Evolutionary conservation across 768 basidiomycete genomes (phyloP).

Genomic region (Lactifluus volemus): DNA sequence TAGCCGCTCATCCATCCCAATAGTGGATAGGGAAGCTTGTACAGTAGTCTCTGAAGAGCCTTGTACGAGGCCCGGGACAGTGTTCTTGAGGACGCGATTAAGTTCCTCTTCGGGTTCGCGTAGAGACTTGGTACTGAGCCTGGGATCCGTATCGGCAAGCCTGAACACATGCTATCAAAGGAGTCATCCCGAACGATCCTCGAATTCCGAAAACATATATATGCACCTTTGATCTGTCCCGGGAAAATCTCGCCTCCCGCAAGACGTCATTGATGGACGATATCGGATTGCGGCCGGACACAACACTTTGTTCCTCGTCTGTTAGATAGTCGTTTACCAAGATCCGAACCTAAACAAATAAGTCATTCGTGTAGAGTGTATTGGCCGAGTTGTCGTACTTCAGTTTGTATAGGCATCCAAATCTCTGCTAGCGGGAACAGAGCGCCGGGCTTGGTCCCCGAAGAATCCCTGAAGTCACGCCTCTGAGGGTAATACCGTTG

Average conservation of each 20-base stretch:
- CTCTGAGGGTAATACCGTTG: conserved; percentile 39
- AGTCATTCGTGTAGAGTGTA: conserved; percentile 2
- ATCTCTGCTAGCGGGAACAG: conserved; percentile 81
- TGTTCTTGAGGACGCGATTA: conserved; percentile 73
- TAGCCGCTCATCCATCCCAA: conserved; percentile 66
- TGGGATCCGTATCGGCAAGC: conserved; percentile 83
- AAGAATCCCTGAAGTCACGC: conserved; percentile 84
- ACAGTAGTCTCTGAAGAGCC: conserved; percentile 53
- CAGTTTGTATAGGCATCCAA: conserved; percentile 81
- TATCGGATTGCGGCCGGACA: conserved; percentile 78
- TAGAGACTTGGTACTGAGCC: conserved; percentile 56
- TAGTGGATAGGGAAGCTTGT: conserved; percentile 50
- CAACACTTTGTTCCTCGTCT: conserved; percentile 79
- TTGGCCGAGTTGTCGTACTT: conserved; percentile 43
- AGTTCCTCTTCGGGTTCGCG: conserved; percentile 79
- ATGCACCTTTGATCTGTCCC: conserved; percentile 72
- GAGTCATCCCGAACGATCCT: background rate
- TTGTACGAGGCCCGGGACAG: conserved; percentile 89
- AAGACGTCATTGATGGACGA: conserved; percentile 91
- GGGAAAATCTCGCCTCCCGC: conserved; percentile 66
- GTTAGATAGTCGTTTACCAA: conserved; percentile 84
- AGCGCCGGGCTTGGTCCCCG: conserved; percentile 64
- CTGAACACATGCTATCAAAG: conserved; percentile 68
- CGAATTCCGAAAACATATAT: background rate
- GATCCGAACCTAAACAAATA: conserved; percentile 54